phyloP scores from a whole-genome alignment of 1,284 basidiomycete species.

The Ceratorhiza oryzae-sativae region DNA sequence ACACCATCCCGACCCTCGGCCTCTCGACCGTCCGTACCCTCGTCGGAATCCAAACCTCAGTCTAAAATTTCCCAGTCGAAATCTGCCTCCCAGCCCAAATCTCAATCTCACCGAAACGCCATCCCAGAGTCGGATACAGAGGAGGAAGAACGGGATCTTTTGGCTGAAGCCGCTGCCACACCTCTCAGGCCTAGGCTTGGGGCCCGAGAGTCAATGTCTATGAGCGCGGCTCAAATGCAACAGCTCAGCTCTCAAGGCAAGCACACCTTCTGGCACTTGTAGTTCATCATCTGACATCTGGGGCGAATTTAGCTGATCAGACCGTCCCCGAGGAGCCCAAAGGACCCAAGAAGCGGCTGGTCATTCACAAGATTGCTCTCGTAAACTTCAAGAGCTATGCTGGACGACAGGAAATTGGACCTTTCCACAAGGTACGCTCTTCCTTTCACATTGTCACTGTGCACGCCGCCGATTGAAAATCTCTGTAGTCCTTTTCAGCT shows the following conservation, averaged over 20 bases:
- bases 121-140: conserved; percentile 35
- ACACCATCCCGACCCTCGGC: not conserved
- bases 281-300: not conserved
- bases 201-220: conserved; percentile 28
- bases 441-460: not conserved
- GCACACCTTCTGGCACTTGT: not conserved
- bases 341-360: conserved; percentile 80
- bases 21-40: not conserved
- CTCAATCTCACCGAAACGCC: conserved; percentile 10
- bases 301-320: not conserved
- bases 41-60: conserved; percentile 1
- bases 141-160: conserved; percentile 30
- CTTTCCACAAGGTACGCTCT: conserved; percentile 88
- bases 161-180: conserved; percentile 34
- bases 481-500: conserved; percentile 86
- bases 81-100: conserved; percentile 8
- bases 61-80: not conserved
- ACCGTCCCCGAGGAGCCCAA: conserved; percentile 18
- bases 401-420: conserved; percentile 94
- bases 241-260: conserved; percentile 37
- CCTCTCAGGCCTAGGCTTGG: conserved; percentile 18
- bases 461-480: not conserved
- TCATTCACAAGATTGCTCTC: conserved; percentile 95
- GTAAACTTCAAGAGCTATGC: conserved; percentile 99
- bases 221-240: conserved; percentile 36